Percentiles rank a stretch among this genome's conserved stretches.
Evolutionary conservation across 2,329 filamentous ascomycete species (phyloP).

Genomic region (Arthrobotrys pseudoclavata): DNA sequence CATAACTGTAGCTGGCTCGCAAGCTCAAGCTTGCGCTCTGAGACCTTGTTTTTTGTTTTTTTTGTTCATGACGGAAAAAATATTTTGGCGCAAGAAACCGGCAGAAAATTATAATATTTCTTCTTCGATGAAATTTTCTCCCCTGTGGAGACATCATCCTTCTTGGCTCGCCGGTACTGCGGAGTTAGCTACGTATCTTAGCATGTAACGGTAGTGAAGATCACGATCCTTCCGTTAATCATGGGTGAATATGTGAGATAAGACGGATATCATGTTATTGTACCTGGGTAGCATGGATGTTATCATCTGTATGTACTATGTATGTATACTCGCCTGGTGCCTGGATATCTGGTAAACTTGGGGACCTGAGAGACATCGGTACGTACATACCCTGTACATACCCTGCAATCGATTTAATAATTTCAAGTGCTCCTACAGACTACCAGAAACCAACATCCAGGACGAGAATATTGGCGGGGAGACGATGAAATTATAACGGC

Average conservation of each 20-base stretch:
- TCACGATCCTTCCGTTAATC: conserved; percentile 36
- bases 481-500: background rate
- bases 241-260: conserved; percentile 39
- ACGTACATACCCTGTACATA: background rate
- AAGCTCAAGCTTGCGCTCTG: background rate
- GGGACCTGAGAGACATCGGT: background rate
- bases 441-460: background rate
- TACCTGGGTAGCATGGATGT: background rate
- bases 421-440: background rate
- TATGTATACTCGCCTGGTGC: conserved; percentile 7
- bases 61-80: background rate
- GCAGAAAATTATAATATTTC: conserved; percentile 14
- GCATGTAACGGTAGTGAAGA: conserved; percentile 23
- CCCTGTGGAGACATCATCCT: background rate
- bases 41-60: background rate
- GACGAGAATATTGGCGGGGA: background rate
- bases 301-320: background rate
- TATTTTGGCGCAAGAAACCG: conserved; percentile 23
- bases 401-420: background rate
- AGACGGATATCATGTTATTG: conserved; percentile 35
- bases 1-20: background rate
- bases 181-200: conserved; percentile 1
- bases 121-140: conserved; percentile 12
- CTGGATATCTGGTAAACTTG: background rate
- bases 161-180: conserved; percentile 18